A percentile compares a stretch with the other conserved stretches of the same genome.
These are phyloP conservation scores for Anisodus tanguticus DNA, from an alignment of 257 asterid species.

Conservation along the genomic window DNA sequence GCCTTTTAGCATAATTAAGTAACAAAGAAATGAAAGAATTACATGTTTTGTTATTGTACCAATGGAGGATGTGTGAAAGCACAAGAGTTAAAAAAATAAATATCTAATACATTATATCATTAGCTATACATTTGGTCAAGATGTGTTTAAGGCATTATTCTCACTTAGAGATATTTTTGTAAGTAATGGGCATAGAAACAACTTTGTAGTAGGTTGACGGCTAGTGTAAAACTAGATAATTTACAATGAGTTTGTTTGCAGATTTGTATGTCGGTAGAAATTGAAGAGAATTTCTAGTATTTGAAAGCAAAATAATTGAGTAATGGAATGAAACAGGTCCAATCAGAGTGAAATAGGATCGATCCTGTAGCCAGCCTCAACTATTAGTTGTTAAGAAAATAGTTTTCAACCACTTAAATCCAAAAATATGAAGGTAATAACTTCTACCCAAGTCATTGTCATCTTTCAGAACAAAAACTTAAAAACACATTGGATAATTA, in stretches of 20 bases:
- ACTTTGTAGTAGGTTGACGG: not conserved
- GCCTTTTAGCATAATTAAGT: not conserved
- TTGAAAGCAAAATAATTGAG: not conserved
- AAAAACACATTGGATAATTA: not conserved
- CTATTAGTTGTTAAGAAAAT: not conserved
- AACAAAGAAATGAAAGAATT: not conserved
- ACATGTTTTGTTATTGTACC: not conserved
- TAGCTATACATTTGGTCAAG: not conserved
- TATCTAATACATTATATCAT: not conserved
- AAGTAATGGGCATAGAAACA: not conserved
- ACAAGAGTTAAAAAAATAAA: not conserved
- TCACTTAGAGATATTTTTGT: not conserved
- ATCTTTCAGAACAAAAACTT: not conserved
- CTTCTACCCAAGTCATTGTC: not conserved
- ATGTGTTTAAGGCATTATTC: not conserved
- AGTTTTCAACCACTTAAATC: conserved; percentile 5
- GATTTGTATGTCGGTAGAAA: not conserved
- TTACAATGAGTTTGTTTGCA: not conserved
- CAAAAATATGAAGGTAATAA: not conserved
- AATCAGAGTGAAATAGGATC: not conserved
- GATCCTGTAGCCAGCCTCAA: not conserved
- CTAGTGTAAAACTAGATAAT: not conserved
- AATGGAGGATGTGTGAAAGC: not conserved
- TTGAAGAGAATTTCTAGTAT: not conserved
- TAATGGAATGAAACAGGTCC: not conserved